phyloP scores from a whole-genome alignment of 768 basidiomycete species.

The Chalciporus piperatus region DNA sequence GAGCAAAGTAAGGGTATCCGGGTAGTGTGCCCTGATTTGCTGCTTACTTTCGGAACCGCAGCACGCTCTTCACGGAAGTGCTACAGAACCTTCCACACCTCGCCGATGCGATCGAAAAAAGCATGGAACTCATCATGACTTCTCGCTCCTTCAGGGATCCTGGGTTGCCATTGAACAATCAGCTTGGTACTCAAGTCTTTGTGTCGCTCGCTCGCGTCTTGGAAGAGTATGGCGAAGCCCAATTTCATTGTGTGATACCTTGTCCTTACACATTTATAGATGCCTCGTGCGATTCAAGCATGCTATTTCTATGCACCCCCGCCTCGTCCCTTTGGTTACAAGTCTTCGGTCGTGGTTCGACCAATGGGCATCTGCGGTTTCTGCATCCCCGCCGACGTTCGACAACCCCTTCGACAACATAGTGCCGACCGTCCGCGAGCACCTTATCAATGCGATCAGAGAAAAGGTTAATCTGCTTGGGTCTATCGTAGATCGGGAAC shows the following conservation, averaged over 20 bases:
- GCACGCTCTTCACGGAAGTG: conserved; percentile 45
- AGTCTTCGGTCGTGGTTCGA: conserved; percentile 45
- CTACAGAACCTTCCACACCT: conserved; percentile 46
- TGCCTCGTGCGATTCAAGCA: conserved; percentile 60
- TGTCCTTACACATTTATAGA: conserved; percentile 30
- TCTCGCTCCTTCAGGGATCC: conserved; percentile 35
- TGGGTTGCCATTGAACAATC: conserved; percentile 1
- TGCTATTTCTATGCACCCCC: conserved; percentile 44
- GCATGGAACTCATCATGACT: conserved; percentile 34
- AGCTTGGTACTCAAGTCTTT: conserved; percentile 43
- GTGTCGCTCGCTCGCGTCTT: conserved; percentile 45
- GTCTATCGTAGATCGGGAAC: conserved; percentile 52
- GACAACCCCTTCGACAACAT: conserved; percentile 40
- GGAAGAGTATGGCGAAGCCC: conserved; percentile 42
- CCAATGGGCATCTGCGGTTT: conserved; percentile 45
- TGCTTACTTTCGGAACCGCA: conserved; percentile 17
- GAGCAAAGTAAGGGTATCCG: conserved; percentile 44
- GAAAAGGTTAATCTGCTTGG: conserved; percentile 32
- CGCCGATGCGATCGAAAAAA: conserved; percentile 37
- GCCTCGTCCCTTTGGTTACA: conserved; percentile 39
- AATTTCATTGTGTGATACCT: conserved; percentile 16
- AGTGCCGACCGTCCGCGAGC: conserved; percentile 32
- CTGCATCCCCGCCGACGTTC: conserved; percentile 39
- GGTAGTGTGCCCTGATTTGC: conserved; percentile 5
- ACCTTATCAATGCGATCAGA: conserved; percentile 32